Evolutionary conservation across 805 yeast genomes (phyloP), one percentile per base, ranked within the genome.

Genomic region (Candida stauntonica): DNA sequence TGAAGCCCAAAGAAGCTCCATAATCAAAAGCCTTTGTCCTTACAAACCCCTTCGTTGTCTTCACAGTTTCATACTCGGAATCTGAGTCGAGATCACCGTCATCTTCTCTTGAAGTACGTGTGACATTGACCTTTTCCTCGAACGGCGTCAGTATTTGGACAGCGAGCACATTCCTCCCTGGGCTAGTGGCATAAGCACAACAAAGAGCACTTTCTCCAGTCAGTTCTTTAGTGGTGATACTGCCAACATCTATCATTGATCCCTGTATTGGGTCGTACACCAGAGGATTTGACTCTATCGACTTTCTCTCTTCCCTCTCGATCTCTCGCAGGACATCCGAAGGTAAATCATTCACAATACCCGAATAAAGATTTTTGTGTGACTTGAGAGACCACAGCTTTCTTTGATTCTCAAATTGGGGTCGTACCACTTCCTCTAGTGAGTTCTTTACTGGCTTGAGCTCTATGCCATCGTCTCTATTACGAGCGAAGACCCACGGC

Each of bases 181-280:
- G 27, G 2, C 45, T 45, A 14, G 43, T 35, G 13, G 23, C 45
- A 23, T 38, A 45, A 5, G 44, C 45, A 39, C 41, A 19, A 26
- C 37, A n/a, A n/a, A n/a, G n/a, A n/a, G n/a, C n/a, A 29, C 17
- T 31, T 7, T 16, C 11, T 21, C 3, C 7, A 9, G 9, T 9
- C 17, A 5, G 16, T 7, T n/a, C n/a, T 11, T 23, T 19, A 8
- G 7, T 5, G 32, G 12, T 9, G n/a, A 31, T 11, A 36, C 15
- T 16, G 5, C 17, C 45, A 26, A 17, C 14, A 14, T 38, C 48
- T 19, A 53, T 13, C 17, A 47, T 16, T 6, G 31, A 26, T 12
- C 65, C 63, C 19, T 44, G 45, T 0, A 61, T 52, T 3, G 74
- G 70, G 46, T 68, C 70, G 43, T 60, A 64, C 6, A 64, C 59